Evolutionary conservation across 371 early-diverging fungal species (phyloP), one percentile per base, ranked within the genome.

Genomic region (Lichtheimia corymbifera): DNA sequence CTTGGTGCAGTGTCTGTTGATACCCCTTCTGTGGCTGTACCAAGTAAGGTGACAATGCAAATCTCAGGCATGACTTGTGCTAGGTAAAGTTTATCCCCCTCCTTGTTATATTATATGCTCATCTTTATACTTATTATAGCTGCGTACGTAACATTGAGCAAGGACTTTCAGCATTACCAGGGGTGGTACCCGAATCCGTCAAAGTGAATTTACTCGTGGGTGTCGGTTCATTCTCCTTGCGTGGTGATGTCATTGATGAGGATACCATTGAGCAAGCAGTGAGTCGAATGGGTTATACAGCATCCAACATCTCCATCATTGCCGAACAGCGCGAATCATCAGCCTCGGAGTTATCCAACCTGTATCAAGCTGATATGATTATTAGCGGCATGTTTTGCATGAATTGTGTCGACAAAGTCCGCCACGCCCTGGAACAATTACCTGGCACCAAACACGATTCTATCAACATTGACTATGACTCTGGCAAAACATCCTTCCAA

Each of bases 61-160:
- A 72, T 74, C 66, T 53, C 75, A 51, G 88, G 95, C 52, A 92
- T 94, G 93, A 90, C 92, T 11, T 92, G 93, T 64, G 80, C 92
- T 1, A 63, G 63, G 63, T 63, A 57, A 54, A 7, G 6, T 15
- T 47, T 9, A 43, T 12, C 17, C 17, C 14, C 14, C 1, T 56
- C 11, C 15, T 17, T 63, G 15, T 24, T 2, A 30, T 59, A 3
- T 1, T 14, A 18, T 51, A 18, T 30, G 11, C 15, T 30, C 18
- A 35, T 15, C n/a, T 4, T 40, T 17, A 18, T 30, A 5, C 7
- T 24, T 59, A 13, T 14, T 24, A 1, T 40, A 87, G 89, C 43
- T 93, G 93, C 53, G 88, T 88, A 40, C 78, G 82, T 4, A 80
- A 83, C 24, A 76, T 94, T 35, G 93, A 93, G 68, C 67, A 67